Evolutionary conservation across 1,139 yeast genomes (phyloP).

Genomic region (Wickerhamomyces sp.): DNA sequence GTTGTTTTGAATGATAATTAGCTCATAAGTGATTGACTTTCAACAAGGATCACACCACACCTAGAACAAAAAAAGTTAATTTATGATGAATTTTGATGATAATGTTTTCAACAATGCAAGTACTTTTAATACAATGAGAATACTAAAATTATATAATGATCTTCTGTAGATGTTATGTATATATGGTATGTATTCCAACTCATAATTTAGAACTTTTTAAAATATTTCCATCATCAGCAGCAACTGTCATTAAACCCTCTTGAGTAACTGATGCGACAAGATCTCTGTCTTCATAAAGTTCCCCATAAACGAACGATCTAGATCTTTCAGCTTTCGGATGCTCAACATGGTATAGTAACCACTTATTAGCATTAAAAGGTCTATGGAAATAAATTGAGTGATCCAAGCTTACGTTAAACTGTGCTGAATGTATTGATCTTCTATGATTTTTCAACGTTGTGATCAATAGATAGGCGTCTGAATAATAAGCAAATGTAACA

Average conservation of each 20-base stretch:
- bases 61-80: not conserved
- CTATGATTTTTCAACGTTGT: slow-evolving; percentile 42
- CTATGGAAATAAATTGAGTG: slow-evolving; percentile 66
- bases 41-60: slow-evolving; percentile 4
- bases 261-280: slow-evolving; percentile 64
- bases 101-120: slow-evolving; percentile 2
- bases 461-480: slow-evolving; percentile 56
- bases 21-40: not conserved
- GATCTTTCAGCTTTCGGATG: slow-evolving; percentile 50
- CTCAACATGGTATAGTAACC: slow-evolving; percentile 48
- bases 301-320: slow-evolving; percentile 56
- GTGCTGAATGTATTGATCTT: slow-evolving; percentile 36
- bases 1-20: slow-evolving; percentile 61
- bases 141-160: too few relatives aligned
- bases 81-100: not conserved
- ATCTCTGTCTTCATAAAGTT: slow-evolving; percentile 52
- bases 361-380: slow-evolving; percentile 47
- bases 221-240: too few relatives aligned
- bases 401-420: slow-evolving; percentile 58
- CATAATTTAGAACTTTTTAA: too few relatives aligned
- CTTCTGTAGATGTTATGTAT: not conserved
- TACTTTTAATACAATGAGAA: too few relatives aligned
- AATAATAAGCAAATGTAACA: slow-evolving; percentile 57
- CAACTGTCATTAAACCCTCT: slow-evolving; percentile 48
- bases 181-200: too few relatives aligned